Percentiles rank a stretch among this genome's conserved stretches.
These are phyloP conservation scores for Colletotrichum sp. DNA, from an alignment of 2,329 filamentous ascomycete species.

Conservation along the genomic window DNA sequence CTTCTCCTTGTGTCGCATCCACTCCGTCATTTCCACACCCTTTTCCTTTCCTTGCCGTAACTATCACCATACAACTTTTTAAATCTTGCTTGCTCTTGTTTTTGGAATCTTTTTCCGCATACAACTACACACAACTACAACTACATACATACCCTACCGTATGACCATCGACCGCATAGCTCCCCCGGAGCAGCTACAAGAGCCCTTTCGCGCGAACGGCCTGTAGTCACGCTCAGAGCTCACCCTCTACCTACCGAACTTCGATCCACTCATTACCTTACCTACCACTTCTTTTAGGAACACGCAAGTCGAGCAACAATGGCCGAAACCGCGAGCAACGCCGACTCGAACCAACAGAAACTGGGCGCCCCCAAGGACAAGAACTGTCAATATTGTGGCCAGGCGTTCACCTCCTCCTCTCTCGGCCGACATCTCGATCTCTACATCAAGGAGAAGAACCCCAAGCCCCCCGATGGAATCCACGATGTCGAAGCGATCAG, in stretches of 20 bases:
- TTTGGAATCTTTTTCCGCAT: neutral
- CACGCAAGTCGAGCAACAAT: slow-evolving; percentile 22
- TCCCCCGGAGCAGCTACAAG: slow-evolving; percentile 21
- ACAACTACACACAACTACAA: neutral
- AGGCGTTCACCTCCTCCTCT: slow-evolving; percentile 91
- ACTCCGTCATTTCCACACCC: slow-evolving; percentile 6
- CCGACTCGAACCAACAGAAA: slow-evolving; percentile 43
- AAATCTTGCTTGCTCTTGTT: neutral
- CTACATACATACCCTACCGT: neutral
- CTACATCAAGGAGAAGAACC: slow-evolving; percentile 93
- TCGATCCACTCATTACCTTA: neutral
- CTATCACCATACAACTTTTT: neutral
- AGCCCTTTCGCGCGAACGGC: neutral
- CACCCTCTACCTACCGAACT: neutral
- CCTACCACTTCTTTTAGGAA: neutral
- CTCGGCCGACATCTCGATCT: slow-evolving; percentile 92
- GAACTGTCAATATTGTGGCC: slow-evolving; percentile 84
- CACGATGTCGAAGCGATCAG: slow-evolving; percentile 91
- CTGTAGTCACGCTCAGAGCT: neutral
- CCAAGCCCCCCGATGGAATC: slow-evolving; percentile 83
- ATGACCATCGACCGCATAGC: slow-evolving; percentile 19
- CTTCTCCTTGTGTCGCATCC: slow-evolving; percentile 3
- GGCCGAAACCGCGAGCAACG: slow-evolving; percentile 29
- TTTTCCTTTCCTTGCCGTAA: slow-evolving; percentile 3
- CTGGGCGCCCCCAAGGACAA: slow-evolving; percentile 75